Evolutionary conservation across 2,329 filamentous ascomycete genomes (phyloP).

Genomic region (Fusarium albidum): DNA sequence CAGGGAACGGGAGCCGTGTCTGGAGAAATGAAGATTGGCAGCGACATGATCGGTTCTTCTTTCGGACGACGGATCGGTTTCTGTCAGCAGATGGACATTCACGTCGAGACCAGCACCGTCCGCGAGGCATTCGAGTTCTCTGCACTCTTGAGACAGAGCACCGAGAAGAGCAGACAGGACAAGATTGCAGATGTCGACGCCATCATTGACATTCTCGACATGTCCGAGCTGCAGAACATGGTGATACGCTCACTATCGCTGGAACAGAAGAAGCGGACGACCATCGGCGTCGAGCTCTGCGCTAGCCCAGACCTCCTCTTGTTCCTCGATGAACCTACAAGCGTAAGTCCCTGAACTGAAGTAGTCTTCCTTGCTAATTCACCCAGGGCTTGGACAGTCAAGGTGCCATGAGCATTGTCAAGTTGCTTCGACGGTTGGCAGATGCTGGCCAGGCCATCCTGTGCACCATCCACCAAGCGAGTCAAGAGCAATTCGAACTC

Average conservation of each 20-base stretch:
- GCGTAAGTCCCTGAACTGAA: too few relatives aligned
- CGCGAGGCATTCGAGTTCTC: constrained; percentile 74
- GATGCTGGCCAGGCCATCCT: constrained; percentile 72
- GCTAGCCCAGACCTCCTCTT: constrained; percentile 71
- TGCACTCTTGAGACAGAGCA: constrained; percentile 68
- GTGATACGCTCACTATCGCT: too few relatives aligned
- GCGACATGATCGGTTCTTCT: constrained; percentile 60
- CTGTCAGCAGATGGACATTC: constrained; percentile 74
- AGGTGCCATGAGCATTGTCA: constrained; percentile 48
- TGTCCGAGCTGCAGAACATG: too few relatives aligned
- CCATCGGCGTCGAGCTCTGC: constrained; percentile 75
- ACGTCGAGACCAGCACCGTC: constrained; percentile 71
- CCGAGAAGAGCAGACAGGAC: constrained; percentile 61
- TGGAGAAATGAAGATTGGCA: constrained; percentile 69
- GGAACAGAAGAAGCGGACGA: constrained; percentile 70
- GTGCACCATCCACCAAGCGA: constrained; percentile 72
- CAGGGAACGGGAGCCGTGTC: too few relatives aligned
- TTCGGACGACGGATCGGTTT: constrained; percentile 75
- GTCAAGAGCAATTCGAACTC: too few relatives aligned
- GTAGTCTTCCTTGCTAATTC: too few relatives aligned
- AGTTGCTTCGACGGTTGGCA: constrained; percentile 55
- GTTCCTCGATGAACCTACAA: constrained; percentile 77
- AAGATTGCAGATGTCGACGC: constrained; percentile 73
- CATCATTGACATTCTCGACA: constrained; percentile 73
- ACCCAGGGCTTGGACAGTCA: constrained; percentile 53